These are phyloP conservation scores for Alternaria burnsii DNA, from an alignment of 2,329 filamentous ascomycete species.

Conservation along the genomic window DNA sequence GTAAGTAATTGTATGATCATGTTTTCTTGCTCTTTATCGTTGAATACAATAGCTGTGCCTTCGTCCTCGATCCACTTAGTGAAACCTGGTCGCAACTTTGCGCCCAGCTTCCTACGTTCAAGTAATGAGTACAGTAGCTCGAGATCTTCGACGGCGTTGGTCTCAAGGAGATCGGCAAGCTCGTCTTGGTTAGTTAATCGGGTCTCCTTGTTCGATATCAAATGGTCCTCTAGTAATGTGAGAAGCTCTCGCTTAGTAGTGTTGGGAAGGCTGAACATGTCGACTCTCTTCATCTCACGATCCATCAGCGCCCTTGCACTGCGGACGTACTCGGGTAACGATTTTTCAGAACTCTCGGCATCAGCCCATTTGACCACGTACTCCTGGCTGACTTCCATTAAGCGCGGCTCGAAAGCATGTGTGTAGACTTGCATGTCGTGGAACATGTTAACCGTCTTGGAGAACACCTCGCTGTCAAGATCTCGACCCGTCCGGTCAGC, in stretches of 20 bases:
- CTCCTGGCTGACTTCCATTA: slow-evolving; percentile 71
- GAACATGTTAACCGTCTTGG: slow-evolving; percentile 80
- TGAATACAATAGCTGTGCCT: slow-evolving; percentile 80
- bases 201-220: slow-evolving; percentile 73
- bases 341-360: slow-evolving; percentile 66
- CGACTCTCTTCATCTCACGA: slow-evolving; percentile 77
- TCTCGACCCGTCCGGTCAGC: slow-evolving; percentile 69
- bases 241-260: slow-evolving; percentile 82
- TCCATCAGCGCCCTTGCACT: slow-evolving; percentile 74
- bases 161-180: slow-evolving; percentile 76
- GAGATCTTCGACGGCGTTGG: slow-evolving; percentile 73
- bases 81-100: slow-evolving; percentile 76
- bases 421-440: slow-evolving; percentile 85
- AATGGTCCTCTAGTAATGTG: slow-evolving; percentile 73
- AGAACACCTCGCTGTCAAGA: slow-evolving; percentile 71
- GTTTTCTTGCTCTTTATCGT: slow-evolving; percentile 77
- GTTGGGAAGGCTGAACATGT: slow-evolving; percentile 81
- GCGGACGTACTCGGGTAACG: slow-evolving; percentile 78
- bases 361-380: slow-evolving; percentile 78
- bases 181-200: slow-evolving; percentile 67
- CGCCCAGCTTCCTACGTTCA: slow-evolving; percentile 73
- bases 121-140: slow-evolving; percentile 81
- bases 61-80: slow-evolving; percentile 78
- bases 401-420: slow-evolving; percentile 78
- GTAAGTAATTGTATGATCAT: slow-evolving; percentile 87